A percentile compares a stretch with the other conserved stretches of the same genome.
These are phyloP conservation scores for Dysphania ambrosioides DNA, from an alignment of 148 eudicot species.

Conservation along the genomic window DNA sequence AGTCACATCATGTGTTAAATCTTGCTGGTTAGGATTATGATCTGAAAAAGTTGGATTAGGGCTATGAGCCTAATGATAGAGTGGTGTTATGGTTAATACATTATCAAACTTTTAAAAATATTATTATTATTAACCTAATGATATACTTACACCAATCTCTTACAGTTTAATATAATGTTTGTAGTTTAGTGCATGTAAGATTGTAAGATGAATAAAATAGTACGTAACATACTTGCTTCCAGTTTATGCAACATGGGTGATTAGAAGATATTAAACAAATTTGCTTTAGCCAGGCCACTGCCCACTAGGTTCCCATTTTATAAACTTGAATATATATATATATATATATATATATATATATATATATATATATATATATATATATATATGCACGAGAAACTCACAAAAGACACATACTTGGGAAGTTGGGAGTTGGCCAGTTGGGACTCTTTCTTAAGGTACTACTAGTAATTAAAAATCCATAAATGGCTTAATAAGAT, in stretches of 20 bases:
- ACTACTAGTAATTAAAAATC: background rate
- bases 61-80: too few relatives aligned
- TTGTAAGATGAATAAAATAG: background rate
- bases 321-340: too few relatives aligned
- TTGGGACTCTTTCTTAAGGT: background rate
- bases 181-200: background rate
- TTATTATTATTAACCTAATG: too few relatives aligned
- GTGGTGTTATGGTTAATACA: too few relatives aligned
- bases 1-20: too few relatives aligned
- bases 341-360: too few relatives aligned
- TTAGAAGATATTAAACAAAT: slow-evolving; percentile 1
- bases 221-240: background rate
- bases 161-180: background rate
- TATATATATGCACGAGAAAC: background rate
- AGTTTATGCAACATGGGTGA: slow-evolving; percentile 4
- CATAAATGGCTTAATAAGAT: background rate
- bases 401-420: slow-evolving; percentile 1
- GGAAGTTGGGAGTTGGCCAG: too few relatives aligned
- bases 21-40: too few relatives aligned
- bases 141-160: background rate
- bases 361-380: too few relatives aligned
- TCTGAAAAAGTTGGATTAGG: too few relatives aligned
- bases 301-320: too few relatives aligned
- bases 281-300: background rate
- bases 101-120: too few relatives aligned